Conservation (phyloP, 2,329 filamentous ascomycete genomes). For the Pseudonectria buxi region DNA sequence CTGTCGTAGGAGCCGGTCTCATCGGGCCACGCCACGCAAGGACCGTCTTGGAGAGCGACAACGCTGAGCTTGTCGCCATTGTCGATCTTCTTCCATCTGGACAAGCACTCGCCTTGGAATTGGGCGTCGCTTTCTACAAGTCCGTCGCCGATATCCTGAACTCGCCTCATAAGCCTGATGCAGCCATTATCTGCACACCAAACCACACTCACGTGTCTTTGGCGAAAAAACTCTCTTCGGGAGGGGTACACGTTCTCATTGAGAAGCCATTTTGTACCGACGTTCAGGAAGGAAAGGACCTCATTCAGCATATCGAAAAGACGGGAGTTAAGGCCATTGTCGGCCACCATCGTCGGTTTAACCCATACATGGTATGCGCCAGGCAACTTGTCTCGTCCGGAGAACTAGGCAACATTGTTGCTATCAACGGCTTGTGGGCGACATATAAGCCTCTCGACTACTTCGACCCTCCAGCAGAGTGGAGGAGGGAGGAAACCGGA, state of each 20-base stretch:
- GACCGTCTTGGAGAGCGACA: constrained; percentile 16
- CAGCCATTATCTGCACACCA: constrained; percentile 52
- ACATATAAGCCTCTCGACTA: constrained; percentile 44
- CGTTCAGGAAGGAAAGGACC: constrained; percentile 27
- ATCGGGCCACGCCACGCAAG: constrained; percentile 27
- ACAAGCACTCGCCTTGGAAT: constrained; percentile 12
- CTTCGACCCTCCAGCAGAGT: constrained; percentile 40
- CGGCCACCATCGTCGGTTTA: constrained; percentile 55
- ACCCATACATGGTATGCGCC: constrained; percentile 45
- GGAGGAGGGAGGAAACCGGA: constrained; percentile 37
- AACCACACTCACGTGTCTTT: constrained; percentile 51
- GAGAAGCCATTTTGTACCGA: constrained; percentile 50
- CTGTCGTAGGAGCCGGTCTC: constrained; percentile 24
- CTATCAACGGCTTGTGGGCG: constrained; percentile 50
- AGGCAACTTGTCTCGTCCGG: constrained; percentile 37
- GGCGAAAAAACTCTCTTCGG: constrained; percentile 39
- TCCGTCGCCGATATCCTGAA: constrained; percentile 37
- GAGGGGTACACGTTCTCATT: constrained; percentile 46
- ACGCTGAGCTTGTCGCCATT: constrained; percentile 21
- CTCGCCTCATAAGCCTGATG: constrained; percentile 36
- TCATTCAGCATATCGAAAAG: constrained; percentile 21
- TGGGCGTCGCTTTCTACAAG: constrained; percentile 15
- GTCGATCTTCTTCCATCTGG: constrained; percentile 23
- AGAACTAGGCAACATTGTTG: constrained; percentile 40
- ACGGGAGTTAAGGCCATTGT: constrained; percentile 40